Evolutionary conservation across 2,329 filamentous ascomycete species (phyloP), one percentile per base, ranked within the genome.

Genomic region (Trichophyton benhamiae): DNA sequence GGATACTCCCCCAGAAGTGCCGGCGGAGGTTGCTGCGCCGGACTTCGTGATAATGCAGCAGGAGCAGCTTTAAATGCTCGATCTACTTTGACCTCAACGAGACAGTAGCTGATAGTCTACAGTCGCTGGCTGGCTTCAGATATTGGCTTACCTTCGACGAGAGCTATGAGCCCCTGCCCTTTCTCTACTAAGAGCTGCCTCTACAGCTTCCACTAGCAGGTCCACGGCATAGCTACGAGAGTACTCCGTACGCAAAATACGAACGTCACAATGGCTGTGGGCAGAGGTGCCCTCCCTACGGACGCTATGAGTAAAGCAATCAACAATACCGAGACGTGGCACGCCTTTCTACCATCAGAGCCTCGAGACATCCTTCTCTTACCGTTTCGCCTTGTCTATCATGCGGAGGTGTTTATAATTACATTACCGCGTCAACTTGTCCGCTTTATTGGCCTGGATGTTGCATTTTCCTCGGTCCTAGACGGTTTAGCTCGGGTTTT

Each of bases 371-470:
- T 63, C 17, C 44, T 66, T 17, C 52, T 66, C 0, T 44, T 64
- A n/a, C 63, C 65, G 5, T 60, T 66, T 42, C 64, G 64, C 25
- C 17, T 66, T 25, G 44, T 66, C 5, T 66, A 66, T 57, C 63
- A 61, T 15, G 60, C 48, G n/a, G 65, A 66, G 49, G 36, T 63
- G 25, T 66, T 66, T 41, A 48, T 66, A 8, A 60, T 64, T 11
- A 66, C 64, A 7, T 30, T 63, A 17, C 65, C 65, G 2, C 60
- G 63, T 6, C 42, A 58, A 25, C 27, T 65, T 13, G 42, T 63
- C 8, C 62, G 57, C 13, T 48, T 60, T 20, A n/a, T 66, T 20
- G 60, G 65, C 15, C 38, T 65, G 49, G 65, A 66, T 41, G 48
- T 17, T 15, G 36, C 60, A 1, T 13, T 64, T 15, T 38, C 55